Percentiles rank a stretch among this genome's conserved stretches.
Conservation (phyloP, 495 filamentous ascomycete genomes). For the Talaromyces ruber region DNA sequence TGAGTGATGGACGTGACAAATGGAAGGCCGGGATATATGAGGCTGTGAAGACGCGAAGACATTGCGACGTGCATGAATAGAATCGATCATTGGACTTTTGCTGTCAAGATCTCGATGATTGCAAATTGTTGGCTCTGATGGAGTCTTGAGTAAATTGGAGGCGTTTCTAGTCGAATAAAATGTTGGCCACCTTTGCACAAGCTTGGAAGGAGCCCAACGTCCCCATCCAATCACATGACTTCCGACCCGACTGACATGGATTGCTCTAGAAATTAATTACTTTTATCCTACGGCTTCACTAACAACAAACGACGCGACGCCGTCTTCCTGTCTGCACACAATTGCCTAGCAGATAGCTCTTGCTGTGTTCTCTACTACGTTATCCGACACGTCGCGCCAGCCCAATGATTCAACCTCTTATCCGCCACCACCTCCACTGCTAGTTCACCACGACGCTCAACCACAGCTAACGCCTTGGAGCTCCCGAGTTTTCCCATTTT, state of each 20-base stretch:
- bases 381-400: slow-evolving; percentile 9
- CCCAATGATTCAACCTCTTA: background rate
- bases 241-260: background rate
- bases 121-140: background rate
- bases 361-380: slow-evolving; percentile 21
- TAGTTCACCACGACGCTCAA: background rate
- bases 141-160: background rate
- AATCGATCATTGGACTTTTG: background rate
- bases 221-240: background rate
- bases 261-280: background rate
- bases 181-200: background rate
- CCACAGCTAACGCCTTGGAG: background rate
- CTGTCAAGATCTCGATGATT: background rate
- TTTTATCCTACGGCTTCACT: background rate
- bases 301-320: background rate
- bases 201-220: background rate
- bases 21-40: background rate
- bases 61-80: background rate
- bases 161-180: background rate
- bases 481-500: slow-evolving; percentile 6
- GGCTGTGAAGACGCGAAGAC: background rate
- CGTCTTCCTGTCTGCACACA: background rate
- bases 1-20: too few relatives aligned
- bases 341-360: slow-evolving; percentile 18
- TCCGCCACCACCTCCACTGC: slow-evolving; percentile 3